phyloP scores from a whole-genome alignment of 1,284 basidiomycete species.

The Sporisorium graminicola region DNA sequence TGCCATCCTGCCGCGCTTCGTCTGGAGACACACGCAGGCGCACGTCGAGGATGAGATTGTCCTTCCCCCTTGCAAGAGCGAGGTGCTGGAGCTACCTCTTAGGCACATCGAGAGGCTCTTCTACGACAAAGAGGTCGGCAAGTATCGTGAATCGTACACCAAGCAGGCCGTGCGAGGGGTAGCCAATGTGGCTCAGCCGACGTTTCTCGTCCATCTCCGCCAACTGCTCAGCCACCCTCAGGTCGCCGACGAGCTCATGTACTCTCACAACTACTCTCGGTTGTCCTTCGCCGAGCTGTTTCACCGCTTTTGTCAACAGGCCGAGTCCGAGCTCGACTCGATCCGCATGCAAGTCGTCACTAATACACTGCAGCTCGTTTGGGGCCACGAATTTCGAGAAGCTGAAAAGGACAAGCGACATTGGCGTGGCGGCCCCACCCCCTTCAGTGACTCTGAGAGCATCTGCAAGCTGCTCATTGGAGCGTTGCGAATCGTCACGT shows the following conservation, averaged over 20 bases:
- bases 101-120: slow-evolving; percentile 52
- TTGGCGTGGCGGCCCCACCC: slow-evolving; percentile 33
- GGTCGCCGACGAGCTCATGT: slow-evolving; percentile 47
- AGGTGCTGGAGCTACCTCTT: slow-evolving; percentile 44
- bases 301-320: slow-evolving; percentile 29
- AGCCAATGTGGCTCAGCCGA: slow-evolving; percentile 20
- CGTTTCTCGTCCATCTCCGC: slow-evolving; percentile 47
- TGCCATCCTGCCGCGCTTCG: slow-evolving; percentile 39
- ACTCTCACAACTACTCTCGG: slow-evolving; percentile 36
- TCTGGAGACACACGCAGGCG: slow-evolving; percentile 54
- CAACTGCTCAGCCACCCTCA: slow-evolving; percentile 58
- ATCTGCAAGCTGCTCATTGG: slow-evolving; percentile 21
- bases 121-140: slow-evolving; percentile 54
- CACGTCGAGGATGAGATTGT: slow-evolving; percentile 54
- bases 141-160: slow-evolving; percentile 27
- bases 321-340: slow-evolving; percentile 39
- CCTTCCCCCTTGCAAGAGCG: slow-evolving; percentile 43
- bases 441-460: slow-evolving; percentile 16
- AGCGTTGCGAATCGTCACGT: slow-evolving; percentile 19
- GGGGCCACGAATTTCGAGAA: slow-evolving; percentile 49
- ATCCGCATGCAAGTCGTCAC: slow-evolving; percentile 37
- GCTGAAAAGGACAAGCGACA: slow-evolving; percentile 33
- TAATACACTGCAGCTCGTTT: slow-evolving; percentile 38
- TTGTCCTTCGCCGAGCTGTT: slow-evolving; percentile 53
- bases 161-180: slow-evolving; percentile 26